Base-by-base conservation (phyloP, 1,139 yeast genomes). In the Kodamaea plutei region DNA sequence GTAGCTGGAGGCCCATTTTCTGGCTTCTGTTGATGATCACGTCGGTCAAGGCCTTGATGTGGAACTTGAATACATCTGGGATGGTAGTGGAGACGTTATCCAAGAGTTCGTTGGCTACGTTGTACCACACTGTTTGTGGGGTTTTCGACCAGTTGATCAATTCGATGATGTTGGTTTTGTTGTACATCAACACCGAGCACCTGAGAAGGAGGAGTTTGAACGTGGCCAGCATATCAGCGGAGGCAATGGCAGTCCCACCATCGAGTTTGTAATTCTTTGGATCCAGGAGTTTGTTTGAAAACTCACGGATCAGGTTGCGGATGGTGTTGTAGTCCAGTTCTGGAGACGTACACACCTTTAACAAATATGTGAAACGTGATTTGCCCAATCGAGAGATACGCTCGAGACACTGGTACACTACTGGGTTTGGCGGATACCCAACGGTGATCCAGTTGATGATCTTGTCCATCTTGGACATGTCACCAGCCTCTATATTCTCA, bases 31-130 rank as follows among this genome's bases (percentile, higher is more conserved):
- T 43, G 11, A 58, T 59, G 9, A 78, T 56, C 9, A 66, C 43
- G 0, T 65, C 55, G 1, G 71, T 61, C 33, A 87, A 58, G 7
- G 69, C 68, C 8, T 64, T 58, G 4, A 82, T 61, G 45, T 84
- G 84, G 24, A 70, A 69, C 43, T 74, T 74, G 50, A 85, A 72
- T 1, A 82, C 76, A 11, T 72, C 71, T 0, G 96, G 95, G 28
- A 74, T 64, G 3, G 71, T 64, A 3, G 56, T 47, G 0, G 96
- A 79, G 6, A 85, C 71, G 23, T 73, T 67, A 38, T 76, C 78
- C 18, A 87, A 57, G 6, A 84, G 40, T 22, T 67, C 71, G 39
- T 73, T 73, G 0, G 87, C 70, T 1, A 61, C 45, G 2, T 55
- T 44, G 18, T 55, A 48, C 35, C 61, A 55, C 6, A 54, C 50